phyloP scores from a whole-genome alignment of 2,329 filamentous ascomycete species.

The Aspergillus sp. region DNA sequence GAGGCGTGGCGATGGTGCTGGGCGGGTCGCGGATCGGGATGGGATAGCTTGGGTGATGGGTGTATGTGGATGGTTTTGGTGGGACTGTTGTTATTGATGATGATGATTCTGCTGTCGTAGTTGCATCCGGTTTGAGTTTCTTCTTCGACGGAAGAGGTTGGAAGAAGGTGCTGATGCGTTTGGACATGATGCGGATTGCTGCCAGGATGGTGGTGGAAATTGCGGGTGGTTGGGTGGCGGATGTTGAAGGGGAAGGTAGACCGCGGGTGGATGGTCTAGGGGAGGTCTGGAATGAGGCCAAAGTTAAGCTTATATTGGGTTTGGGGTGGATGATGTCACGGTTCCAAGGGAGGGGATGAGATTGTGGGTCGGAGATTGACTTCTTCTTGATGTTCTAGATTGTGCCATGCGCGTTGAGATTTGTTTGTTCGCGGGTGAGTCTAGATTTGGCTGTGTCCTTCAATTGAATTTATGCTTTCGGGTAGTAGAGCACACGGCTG shows the following conservation, averaged over 20 bases:
- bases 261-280: background rate
- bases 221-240: background rate
- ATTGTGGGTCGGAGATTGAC: background rate
- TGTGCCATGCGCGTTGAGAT: background rate
- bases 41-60: constrained; percentile 55
- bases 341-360: background rate
- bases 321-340: background rate
- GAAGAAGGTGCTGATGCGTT: constrained; percentile 73
- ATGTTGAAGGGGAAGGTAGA: background rate
- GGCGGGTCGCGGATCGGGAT: constrained; percentile 55
- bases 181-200: constrained; percentile 36
- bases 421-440: background rate
- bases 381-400: background rate
- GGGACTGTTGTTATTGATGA: background rate
- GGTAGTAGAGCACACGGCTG: no score
- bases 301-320: background rate
- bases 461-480: background rate
- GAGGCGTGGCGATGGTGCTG: constrained; percentile 32
- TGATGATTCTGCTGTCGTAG: background rate
- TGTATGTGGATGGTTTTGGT: constrained; percentile 20
- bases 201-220: background rate
- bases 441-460: background rate
- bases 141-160: constrained; percentile 48
- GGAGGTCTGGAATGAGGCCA: background rate
- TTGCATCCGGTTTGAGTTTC: constrained; percentile 26